These are phyloP conservation scores for Phialophora expanda DNA, from an alignment of 2,329 filamentous ascomycete species.

Conservation along the genomic window DNA sequence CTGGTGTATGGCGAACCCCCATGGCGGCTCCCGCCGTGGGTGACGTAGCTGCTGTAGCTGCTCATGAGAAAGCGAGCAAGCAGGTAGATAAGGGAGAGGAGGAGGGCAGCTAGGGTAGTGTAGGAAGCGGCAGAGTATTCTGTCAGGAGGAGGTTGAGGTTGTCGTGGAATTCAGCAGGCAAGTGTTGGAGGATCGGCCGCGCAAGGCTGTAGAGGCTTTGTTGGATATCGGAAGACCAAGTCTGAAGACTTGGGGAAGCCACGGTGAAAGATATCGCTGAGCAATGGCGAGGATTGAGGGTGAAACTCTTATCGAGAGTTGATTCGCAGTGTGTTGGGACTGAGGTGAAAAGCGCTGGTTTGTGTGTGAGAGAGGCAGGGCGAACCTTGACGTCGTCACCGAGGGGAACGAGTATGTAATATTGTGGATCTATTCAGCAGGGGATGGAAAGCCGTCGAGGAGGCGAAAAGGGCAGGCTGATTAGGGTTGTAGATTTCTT, in stretches of 20 bases:
- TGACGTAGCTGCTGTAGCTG: constrained; percentile 33
- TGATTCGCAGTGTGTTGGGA: not conserved
- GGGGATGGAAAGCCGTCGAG: constrained; percentile 15
- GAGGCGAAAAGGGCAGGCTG: constrained; percentile 14
- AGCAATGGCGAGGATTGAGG: not conserved
- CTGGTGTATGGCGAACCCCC: constrained; percentile 36
- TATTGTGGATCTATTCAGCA: constrained; percentile 17
- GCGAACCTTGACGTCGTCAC: constrained; percentile 18
- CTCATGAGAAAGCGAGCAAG: constrained; percentile 39
- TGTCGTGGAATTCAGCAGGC: constrained; percentile 29
- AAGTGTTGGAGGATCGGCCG: constrained; percentile 27
- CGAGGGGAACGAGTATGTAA: constrained; percentile 23
- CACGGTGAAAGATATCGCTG: constrained; percentile 34
- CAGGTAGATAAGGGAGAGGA: constrained; percentile 39
- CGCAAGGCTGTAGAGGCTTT: constrained; percentile 28
- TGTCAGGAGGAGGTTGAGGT: constrained; percentile 27
- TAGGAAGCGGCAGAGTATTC: constrained; percentile 37
- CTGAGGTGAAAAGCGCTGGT: constrained; percentile 4
- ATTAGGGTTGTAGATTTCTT: constrained; percentile 5
- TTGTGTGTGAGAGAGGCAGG: constrained; percentile 14
- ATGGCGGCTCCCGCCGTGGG: constrained; percentile 31
- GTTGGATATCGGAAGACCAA: constrained; percentile 31
- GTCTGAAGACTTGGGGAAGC: constrained; percentile 36
- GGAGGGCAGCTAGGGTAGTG: constrained; percentile 37
- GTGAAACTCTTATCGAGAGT: not conserved